A percentile compares a stretch with the other conserved stretches of the same genome.
These are phyloP conservation scores for Parsonsia alboflavescens DNA, from an alignment of 257 asterid genomes.

Conservation along the genomic window DNA sequence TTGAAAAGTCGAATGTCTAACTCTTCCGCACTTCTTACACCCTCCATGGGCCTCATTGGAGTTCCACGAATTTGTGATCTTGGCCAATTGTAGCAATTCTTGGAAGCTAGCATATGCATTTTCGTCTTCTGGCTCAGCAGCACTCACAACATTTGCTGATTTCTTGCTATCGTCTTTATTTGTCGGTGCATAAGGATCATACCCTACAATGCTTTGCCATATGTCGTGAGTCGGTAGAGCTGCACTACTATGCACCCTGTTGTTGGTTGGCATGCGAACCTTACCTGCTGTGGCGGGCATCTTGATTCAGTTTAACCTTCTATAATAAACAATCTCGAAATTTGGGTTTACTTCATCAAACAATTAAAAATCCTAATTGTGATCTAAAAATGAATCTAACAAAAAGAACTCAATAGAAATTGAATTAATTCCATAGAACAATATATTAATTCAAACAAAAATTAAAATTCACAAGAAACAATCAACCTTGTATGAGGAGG, in stretches of 20 bases:
- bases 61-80: conserved; percentile 78
- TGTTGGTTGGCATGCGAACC: conserved; percentile 99
- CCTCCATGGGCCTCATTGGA: conserved; percentile 88
- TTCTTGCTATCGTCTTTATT: conserved; percentile 54
- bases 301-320: conserved; percentile 10
- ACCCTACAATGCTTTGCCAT: conserved; percentile 98
- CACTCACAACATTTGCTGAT: conserved; percentile 11
- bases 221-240: conserved; percentile 97
- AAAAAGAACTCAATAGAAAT: no score
- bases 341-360: no score
- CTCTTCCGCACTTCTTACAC: conserved; percentile 87
- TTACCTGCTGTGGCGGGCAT: conserved; percentile 99
- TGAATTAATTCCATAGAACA: no score
- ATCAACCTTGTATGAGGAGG: no score
- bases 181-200: conserved; percentile 90
- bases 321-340: background rate
- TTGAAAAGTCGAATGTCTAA: conserved; percentile 85
- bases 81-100: conserved; percentile 86
- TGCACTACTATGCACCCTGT: conserved; percentile 98
- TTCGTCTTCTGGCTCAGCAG: conserved; percentile 62
- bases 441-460: no score
- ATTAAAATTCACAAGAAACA: no score
- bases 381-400: no score
- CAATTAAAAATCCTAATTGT: no score
- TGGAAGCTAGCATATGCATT: conserved; percentile 85